phyloP scores from a whole-genome alignment of 257 asterid genomes.

The Primulina tabacum region DNA sequence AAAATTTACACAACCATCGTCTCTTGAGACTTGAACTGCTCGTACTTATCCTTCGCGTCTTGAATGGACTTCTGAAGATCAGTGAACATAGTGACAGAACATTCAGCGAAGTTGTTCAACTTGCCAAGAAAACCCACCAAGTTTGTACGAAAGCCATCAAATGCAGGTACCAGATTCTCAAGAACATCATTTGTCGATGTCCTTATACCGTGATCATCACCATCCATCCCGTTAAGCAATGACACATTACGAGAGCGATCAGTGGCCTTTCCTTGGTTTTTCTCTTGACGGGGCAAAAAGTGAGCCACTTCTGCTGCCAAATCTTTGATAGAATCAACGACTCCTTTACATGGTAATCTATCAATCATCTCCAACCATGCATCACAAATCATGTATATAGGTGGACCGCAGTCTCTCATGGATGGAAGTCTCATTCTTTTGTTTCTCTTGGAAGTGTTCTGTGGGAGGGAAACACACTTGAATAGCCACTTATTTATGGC shows the following conservation, averaged over 20 bases:
- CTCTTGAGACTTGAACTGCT: slow-evolving; percentile 35
- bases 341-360: slow-evolving; percentile 54
- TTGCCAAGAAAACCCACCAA: slow-evolving; percentile 53
- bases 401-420: slow-evolving; percentile 67
- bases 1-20: slow-evolving; percentile 11
- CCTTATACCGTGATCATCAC: slow-evolving; percentile 23
- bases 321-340: slow-evolving; percentile 61
- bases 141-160: slow-evolving; percentile 50
- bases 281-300: slow-evolving; percentile 77
- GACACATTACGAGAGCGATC: slow-evolving; percentile 19
- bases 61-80: slow-evolving; percentile 55
- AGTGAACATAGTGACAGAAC: slow-evolving; percentile 55
- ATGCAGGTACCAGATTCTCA: slow-evolving; percentile 44
- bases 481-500: slow-evolving; percentile 83
- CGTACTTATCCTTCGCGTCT: slow-evolving; percentile 59
- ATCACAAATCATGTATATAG: slow-evolving; percentile 75
- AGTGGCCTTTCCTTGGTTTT: slow-evolving; percentile 51
- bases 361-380: slow-evolving; percentile 71
- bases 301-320: slow-evolving; percentile 66
- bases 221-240: slow-evolving; percentile 19
- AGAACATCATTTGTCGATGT: slow-evolving; percentile 38
- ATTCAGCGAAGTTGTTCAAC: slow-evolving; percentile 58
- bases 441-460: slow-evolving; percentile 59
- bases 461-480: slow-evolving; percentile 60
- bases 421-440: slow-evolving; percentile 50